phyloP scores from a whole-genome alignment of 2,329 filamentous ascomycete genomes.

The Aspergillus latus region DNA sequence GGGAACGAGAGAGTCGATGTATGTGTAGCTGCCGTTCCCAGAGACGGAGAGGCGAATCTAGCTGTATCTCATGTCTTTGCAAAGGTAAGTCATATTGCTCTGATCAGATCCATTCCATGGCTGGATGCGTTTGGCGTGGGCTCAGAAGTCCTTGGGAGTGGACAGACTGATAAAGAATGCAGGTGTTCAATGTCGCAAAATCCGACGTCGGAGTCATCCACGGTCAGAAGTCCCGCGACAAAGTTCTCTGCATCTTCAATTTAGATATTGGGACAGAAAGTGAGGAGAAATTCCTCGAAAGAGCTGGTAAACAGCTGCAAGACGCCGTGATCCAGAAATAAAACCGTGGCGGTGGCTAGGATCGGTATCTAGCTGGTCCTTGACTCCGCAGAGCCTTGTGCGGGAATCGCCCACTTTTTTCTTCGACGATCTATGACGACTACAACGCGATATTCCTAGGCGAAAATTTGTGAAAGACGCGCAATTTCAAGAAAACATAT shows the following conservation, averaged over 20 bases:
- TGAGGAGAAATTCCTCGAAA: slow-evolving; percentile 30
- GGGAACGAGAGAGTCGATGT: slow-evolving; percentile 61
- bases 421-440: neutral
- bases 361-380: neutral
- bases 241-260: slow-evolving; percentile 51
- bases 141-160: neutral
- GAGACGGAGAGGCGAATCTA: slow-evolving; percentile 68
- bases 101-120: neutral
- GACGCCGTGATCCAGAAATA: slow-evolving; percentile 19
- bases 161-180: neutral
- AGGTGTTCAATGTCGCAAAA: slow-evolving; percentile 63
- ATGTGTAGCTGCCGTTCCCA: slow-evolving; percentile 64
- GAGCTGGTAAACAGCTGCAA: slow-evolving; percentile 20
- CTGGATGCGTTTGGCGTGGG: neutral
- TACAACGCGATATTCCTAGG: too few relatives aligned
- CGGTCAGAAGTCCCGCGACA: slow-evolving; percentile 64
- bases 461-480: neutral
- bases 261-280: slow-evolving; percentile 33
- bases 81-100: slow-evolving; percentile 44
- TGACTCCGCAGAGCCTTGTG: slow-evolving; percentile 9
- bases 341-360: neutral
- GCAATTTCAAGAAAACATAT: too few relatives aligned
- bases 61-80: slow-evolving; percentile 65
- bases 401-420: slow-evolving; percentile 11
- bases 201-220: slow-evolving; percentile 63